Evolutionary conservation across 129 eudicot genomes (phyloP).

Genomic region (Saussurea involucrata): DNA sequence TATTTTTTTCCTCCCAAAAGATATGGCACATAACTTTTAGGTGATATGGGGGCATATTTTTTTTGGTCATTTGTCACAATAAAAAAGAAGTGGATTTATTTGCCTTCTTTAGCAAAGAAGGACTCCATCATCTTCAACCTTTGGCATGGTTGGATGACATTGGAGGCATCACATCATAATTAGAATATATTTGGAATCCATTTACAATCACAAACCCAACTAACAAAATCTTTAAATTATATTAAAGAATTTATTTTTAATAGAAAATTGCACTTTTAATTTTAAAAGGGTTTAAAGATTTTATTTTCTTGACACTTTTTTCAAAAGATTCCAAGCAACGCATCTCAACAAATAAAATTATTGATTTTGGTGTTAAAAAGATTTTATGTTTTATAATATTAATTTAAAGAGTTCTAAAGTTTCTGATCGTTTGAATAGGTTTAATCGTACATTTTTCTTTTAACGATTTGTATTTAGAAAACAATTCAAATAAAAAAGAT

Average conservation of each 20-base stretch:
- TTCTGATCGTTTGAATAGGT: neutral
- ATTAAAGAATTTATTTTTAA: neutral
- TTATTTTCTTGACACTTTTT: neutral
- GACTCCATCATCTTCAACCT: neutral
- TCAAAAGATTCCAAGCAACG: neutral
- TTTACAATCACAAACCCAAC: conserved; percentile 9
- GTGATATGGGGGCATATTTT: neutral
- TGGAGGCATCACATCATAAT: conserved; percentile 13
- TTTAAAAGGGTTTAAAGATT: neutral
- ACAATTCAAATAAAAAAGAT: neutral
- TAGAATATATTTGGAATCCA: conserved; percentile 13
- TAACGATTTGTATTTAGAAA: neutral
- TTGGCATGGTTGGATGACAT: neutral
- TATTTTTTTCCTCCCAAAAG: neutral
- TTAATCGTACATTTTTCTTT: neutral
- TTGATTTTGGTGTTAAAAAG: neutral
- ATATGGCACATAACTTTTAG: neutral
- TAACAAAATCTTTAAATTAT: conserved; percentile 4
- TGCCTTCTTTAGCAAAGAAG: neutral
- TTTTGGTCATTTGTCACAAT: neutral
- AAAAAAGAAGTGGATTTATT: neutral
- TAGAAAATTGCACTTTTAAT: neutral
- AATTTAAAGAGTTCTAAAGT: neutral
- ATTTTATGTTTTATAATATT: neutral
- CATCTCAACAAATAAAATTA: neutral